Conservation (phyloP, 345 rosid genomes). For the Populus tremula region DNA sequence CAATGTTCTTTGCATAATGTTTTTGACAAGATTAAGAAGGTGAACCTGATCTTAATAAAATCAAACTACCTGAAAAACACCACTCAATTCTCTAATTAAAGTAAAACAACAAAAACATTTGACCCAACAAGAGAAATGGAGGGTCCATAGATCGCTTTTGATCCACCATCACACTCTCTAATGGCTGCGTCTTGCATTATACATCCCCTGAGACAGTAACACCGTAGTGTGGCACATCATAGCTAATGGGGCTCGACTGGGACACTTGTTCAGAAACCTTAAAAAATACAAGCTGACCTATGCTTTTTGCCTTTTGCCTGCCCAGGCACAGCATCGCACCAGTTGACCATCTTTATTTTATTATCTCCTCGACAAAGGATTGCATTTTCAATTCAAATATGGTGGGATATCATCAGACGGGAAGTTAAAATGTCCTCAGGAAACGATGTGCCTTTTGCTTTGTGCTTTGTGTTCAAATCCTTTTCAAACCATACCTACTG, state of each 20-base stretch:
- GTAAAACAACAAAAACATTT: too few species aligned
- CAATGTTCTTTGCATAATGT: too few species aligned
- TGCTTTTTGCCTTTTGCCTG: not conserved
- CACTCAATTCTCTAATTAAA: too few species aligned
- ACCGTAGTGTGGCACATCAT: not conserved
- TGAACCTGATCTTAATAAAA: too few species aligned
- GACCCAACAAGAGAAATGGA: too few species aligned
- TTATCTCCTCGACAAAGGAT: not conserved
- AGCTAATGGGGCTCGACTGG: not conserved
- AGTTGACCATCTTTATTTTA: not conserved
- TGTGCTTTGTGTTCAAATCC: not conserved
- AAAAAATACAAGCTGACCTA: not conserved
- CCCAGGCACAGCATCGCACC: not conserved
- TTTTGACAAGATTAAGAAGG: too few species aligned
- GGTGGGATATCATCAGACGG: conserved; percentile 6
- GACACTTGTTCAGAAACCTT: not conserved
- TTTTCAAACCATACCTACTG: not conserved
- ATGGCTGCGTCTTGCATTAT: too few species aligned
- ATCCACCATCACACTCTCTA: too few species aligned
- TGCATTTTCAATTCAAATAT: not conserved
- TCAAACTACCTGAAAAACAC: too few species aligned
- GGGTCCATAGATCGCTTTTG: too few species aligned
- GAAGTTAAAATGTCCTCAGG: not conserved
- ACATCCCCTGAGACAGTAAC: not conserved
- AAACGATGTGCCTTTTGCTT: not conserved